Percentiles rank a stretch among this genome's conserved stretches.
These are phyloP conservation scores for Arthromyces matolae DNA, from an alignment of 768 basidiomycete genomes.

Conservation along the genomic window DNA sequence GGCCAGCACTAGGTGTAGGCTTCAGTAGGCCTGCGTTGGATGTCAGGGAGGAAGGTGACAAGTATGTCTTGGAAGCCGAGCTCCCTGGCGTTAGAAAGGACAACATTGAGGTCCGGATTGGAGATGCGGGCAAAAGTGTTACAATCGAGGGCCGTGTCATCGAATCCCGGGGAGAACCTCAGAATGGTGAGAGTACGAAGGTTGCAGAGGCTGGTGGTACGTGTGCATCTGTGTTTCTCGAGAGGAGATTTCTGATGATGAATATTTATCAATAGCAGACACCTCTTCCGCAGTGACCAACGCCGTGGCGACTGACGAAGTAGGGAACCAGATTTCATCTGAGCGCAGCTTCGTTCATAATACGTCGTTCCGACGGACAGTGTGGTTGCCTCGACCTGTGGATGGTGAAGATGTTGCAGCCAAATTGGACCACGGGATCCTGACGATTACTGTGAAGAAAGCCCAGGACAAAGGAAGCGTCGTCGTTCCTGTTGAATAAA, in stretches of 20 bases:
- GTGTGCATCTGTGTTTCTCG: background rate
- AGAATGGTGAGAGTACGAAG: constrained; percentile 5
- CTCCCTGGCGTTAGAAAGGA: constrained; percentile 78
- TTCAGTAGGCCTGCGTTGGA: constrained; percentile 58
- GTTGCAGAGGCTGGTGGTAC: no score
- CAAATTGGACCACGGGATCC: constrained; percentile 65
- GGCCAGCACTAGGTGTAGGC: no score
- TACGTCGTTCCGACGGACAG: constrained; percentile 60
- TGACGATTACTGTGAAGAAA: constrained; percentile 60
- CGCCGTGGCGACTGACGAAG: constrained; percentile 19
- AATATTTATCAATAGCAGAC: no score
- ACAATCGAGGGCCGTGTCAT: constrained; percentile 66
- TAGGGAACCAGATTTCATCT: constrained; percentile 45
- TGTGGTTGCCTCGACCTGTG: constrained; percentile 66
- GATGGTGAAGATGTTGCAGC: constrained; percentile 57
- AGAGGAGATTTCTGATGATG: no score
- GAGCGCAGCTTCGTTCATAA: constrained; percentile 60
- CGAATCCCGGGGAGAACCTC: constrained; percentile 21
- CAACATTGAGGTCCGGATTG: constrained; percentile 65
- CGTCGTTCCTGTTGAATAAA: constrained; percentile 39
- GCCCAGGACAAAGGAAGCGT: constrained; percentile 55
- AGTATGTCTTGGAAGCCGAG: constrained; percentile 72
- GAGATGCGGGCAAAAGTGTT: constrained; percentile 64
- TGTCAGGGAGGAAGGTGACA: constrained; percentile 58
- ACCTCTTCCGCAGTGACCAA: constrained; percentile 17